These are phyloP conservation scores for Blastobotrys peoriensis DNA, from an alignment of 805 yeast genomes.

Conservation along the genomic window DNA sequence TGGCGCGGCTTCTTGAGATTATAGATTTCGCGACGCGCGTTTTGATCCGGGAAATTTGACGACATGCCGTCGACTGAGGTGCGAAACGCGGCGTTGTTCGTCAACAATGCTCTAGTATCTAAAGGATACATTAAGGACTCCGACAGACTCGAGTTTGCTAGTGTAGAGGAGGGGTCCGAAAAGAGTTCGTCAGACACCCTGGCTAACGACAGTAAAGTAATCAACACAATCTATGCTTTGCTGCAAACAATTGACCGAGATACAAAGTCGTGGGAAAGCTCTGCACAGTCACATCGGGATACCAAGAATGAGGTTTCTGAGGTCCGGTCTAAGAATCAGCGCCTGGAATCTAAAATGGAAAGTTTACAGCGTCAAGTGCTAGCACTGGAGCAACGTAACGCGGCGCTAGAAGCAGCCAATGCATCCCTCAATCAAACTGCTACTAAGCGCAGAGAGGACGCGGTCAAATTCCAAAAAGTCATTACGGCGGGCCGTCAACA, in stretches of 20 bases:
- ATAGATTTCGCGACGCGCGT: too few relatives aligned
- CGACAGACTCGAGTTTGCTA: constrained; percentile 17
- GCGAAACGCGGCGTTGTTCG: constrained; percentile 17
- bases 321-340: constrained; percentile 1
- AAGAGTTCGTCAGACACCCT: not conserved
- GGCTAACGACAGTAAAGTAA: constrained; percentile 18
- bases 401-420: constrained; percentile 7
- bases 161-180: constrained; percentile 4
- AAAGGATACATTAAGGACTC: constrained; percentile 20
- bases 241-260: constrained; percentile 19
- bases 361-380: constrained; percentile 10
- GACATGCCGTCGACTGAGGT: constrained; percentile 8
- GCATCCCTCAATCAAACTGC: constrained; percentile 1
- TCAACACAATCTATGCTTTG: constrained; percentile 22
- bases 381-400: constrained; percentile 3
- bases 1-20: too few relatives aligned
- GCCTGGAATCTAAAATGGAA: constrained; percentile 8
- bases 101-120: constrained; percentile 21
- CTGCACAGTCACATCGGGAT: constrained; percentile 9
- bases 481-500: constrained; percentile 15
- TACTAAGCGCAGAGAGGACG: constrained; percentile 9
- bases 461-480: constrained; percentile 4
- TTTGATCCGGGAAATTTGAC: too few relatives aligned
- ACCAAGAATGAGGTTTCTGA: constrained; percentile 10
- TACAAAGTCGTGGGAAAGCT: constrained; percentile 10